phyloP scores from a whole-genome alignment of 139 green algal species.

The Chlorella vulgaris region DNA sequence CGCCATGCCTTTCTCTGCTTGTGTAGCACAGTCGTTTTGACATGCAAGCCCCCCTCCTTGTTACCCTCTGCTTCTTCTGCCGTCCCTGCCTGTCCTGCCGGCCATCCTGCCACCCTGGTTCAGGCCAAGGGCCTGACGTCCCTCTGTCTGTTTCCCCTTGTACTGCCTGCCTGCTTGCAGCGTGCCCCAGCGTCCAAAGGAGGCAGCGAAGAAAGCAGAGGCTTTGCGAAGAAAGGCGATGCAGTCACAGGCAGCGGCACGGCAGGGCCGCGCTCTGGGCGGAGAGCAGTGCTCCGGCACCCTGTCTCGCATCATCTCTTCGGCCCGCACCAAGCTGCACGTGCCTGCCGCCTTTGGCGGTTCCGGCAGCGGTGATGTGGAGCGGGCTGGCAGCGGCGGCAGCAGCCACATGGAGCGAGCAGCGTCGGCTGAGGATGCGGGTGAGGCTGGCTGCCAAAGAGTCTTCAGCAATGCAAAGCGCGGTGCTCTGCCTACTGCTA shows the following conservation, averaged over 20 bases:
- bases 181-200: conserved; percentile 23
- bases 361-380: background rate
- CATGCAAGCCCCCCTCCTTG: background rate
- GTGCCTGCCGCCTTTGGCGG: background rate
- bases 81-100: background rate
- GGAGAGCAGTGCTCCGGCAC: background rate
- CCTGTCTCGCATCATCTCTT: background rate
- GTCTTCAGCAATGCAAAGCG: no score
- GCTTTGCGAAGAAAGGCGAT: conserved; percentile 33
- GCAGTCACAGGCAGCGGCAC: background rate
- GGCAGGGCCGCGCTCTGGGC: background rate
- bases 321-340: conserved; percentile 9
- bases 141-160: no score
- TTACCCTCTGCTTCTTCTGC: background rate
- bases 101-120: background rate
- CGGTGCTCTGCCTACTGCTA: background rate
- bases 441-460: background rate
- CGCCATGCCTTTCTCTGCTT: background rate
- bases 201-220: background rate
- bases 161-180: background rate
- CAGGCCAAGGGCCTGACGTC: no score
- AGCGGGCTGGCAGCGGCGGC: background rate
- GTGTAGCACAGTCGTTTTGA: background rate
- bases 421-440: background rate
- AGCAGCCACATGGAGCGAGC: background rate